Percentiles rank a stretch among this genome's conserved stretches.
These are phyloP conservation scores for Drechmeria coniospora DNA, from an alignment of 2,329 filamentous ascomycete species.

Conservation along the genomic window DNA sequence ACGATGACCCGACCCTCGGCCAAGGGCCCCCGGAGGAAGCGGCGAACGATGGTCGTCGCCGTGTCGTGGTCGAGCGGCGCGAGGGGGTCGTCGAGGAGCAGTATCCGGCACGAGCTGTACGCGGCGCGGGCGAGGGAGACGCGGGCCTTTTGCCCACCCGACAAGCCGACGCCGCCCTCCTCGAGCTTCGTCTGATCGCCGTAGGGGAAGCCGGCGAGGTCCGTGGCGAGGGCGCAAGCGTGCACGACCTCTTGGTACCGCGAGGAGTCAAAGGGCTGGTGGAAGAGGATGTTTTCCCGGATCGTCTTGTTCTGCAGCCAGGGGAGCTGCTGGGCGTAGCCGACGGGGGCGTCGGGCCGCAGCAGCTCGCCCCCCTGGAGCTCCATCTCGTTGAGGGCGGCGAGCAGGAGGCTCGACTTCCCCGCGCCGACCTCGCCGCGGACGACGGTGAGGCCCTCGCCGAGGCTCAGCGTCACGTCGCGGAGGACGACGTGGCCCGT, in stretches of 20 bases:
- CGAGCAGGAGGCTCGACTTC: slow-evolving; percentile 44
- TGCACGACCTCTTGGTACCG: slow-evolving; percentile 46
- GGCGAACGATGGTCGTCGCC: slow-evolving; percentile 44
- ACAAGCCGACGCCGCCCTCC: slow-evolving; percentile 47
- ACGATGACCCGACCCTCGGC: slow-evolving; percentile 52
- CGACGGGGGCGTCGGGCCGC: slow-evolving; percentile 33
- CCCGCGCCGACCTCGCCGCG: slow-evolving; percentile 45
- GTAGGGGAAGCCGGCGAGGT: slow-evolving; percentile 38
- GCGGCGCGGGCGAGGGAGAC: slow-evolving; percentile 48
- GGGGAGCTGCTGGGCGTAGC: slow-evolving; percentile 44
- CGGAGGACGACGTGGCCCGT: slow-evolving; percentile 35
- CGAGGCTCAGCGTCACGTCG: slow-evolving; percentile 29
- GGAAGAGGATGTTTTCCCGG: slow-evolving; percentile 49
- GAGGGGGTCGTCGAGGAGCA: slow-evolving; percentile 48
- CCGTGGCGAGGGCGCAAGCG: slow-evolving; percentile 41
- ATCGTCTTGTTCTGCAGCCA: slow-evolving; percentile 54
- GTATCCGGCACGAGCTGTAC: slow-evolving; percentile 39
- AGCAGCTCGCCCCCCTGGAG: slow-evolving; percentile 35
- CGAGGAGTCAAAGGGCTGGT: slow-evolving; percentile 34
- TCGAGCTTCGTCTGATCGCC: slow-evolving; percentile 45
- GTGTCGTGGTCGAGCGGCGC: slow-evolving; percentile 49
- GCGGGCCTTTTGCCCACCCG: slow-evolving; percentile 47
- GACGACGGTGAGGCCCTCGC: slow-evolving; percentile 36
- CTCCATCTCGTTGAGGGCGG: slow-evolving; percentile 50
- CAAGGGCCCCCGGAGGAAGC: slow-evolving; percentile 42